These are phyloP conservation scores for Polyrhizophydium stewartii DNA, from an alignment of 371 early-diverging fungal genomes.

Conservation along the genomic window DNA sequence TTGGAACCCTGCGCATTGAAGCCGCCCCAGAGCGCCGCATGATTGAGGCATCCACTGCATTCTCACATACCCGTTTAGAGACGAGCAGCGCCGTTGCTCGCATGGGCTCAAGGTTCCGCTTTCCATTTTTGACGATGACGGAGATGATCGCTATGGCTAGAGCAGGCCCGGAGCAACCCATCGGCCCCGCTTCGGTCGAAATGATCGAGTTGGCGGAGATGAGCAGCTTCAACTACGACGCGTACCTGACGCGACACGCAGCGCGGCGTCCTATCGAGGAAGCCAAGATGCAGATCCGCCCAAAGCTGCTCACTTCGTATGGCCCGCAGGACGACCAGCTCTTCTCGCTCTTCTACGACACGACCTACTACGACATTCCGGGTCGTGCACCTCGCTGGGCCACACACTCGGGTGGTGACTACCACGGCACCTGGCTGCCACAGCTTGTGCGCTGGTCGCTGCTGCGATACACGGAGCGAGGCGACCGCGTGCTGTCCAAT, in stretches of 20 bases:
- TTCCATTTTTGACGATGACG: no score
- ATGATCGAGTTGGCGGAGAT: neutral
- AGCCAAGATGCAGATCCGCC: neutral
- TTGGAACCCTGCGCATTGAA: no score
- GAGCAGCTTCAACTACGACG: no score
- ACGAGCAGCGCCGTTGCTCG: no score
- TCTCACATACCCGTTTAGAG: no score
- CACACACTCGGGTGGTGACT: conserved; percentile 86
- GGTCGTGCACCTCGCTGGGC: conserved; percentile 89
- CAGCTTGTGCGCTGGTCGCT: conserved; percentile 84
- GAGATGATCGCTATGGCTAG: no score
- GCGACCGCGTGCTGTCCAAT: conserved; percentile 81
- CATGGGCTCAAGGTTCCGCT: no score
- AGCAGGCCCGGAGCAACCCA: no score
- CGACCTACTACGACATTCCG: conserved; percentile 85
- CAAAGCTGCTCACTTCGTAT: conserved; percentile 53
- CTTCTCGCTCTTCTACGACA: conserved; percentile 72
- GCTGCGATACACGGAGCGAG: conserved; percentile 65
- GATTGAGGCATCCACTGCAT: no score
- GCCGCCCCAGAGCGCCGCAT: neutral
- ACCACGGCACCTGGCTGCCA: conserved; percentile 89
- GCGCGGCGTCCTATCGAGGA: no score
- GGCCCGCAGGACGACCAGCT: conserved; percentile 75
- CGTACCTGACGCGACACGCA: no score
- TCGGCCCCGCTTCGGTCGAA: neutral